These are phyloP conservation scores for Eucalyptus paniculata DNA, from an alignment of 345 rosid species.

Conservation along the genomic window DNA sequence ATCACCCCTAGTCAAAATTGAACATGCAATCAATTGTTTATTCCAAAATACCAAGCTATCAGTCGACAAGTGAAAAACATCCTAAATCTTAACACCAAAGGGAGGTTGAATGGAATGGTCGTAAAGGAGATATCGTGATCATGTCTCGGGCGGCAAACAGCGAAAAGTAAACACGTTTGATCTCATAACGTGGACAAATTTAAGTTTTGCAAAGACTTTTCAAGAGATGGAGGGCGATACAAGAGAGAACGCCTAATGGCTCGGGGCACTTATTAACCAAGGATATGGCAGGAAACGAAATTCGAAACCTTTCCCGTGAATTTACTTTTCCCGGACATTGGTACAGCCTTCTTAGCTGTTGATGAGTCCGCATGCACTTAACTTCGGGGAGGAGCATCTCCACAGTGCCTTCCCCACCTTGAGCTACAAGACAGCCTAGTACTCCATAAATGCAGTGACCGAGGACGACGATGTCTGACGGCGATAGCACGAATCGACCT, in stretches of 20 bases:
- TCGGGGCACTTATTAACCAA: background rate
- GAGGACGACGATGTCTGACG: background rate
- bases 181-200: background rate
- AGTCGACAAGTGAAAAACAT: rapidly evolving
- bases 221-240: background rate
- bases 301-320: background rate
- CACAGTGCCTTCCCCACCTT: background rate
- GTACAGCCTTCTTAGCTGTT: background rate
- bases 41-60: background rate
- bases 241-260: background rate
- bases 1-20: background rate
- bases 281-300: background rate
- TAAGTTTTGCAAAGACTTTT: background rate
- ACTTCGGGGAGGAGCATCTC: background rate
- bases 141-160: background rate
- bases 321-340: background rate
- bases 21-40: background rate
- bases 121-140: background rate
- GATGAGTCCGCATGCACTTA: background rate
- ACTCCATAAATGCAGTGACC: background rate
- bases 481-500: background rate
- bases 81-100: background rate
- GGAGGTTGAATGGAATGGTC: background rate
- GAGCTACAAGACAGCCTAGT: background rate
- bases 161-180: background rate